Conservation (phyloP, 768 basidiomycete genomes). For the Boletus coccyginus region DNA sequence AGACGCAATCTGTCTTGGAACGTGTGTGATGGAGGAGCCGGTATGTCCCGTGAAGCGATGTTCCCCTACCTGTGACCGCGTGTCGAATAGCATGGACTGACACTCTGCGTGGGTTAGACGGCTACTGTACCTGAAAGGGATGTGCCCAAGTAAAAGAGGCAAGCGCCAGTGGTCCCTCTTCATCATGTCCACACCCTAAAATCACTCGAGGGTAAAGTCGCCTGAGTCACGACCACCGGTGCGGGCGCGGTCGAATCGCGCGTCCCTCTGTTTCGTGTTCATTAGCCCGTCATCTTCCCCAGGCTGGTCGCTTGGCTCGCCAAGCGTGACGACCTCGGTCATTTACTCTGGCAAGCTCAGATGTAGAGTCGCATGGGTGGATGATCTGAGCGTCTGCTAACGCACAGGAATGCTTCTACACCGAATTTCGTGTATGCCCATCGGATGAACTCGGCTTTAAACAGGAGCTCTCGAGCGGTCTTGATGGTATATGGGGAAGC, state of each 20-base stretch:
- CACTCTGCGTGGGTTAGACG: background rate
- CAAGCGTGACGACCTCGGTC: slow-evolving; percentile 9
- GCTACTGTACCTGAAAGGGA: slow-evolving; percentile 8
- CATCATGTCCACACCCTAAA: background rate
- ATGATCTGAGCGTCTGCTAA: background rate
- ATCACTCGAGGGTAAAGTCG: background rate
- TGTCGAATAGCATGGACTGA: background rate
- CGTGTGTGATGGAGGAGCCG: slow-evolving; percentile 1
- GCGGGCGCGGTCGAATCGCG: slow-evolving; percentile 2
- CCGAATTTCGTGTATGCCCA: background rate
- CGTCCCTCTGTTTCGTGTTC: background rate
- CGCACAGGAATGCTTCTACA: background rate
- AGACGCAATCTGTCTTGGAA: background rate
- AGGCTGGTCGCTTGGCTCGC: slow-evolving; percentile 6
- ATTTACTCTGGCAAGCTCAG: slow-evolving; percentile 4
- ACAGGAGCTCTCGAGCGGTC: background rate
- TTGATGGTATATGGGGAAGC: background rate
- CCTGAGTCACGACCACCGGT: slow-evolving; percentile 1
- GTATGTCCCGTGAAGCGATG: background rate
- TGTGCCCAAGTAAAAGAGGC: background rate
- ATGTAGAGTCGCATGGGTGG: slow-evolving; percentile 6
- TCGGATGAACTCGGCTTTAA: slow-evolving; percentile 1
- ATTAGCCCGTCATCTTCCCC: background rate
- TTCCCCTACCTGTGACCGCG: background rate
- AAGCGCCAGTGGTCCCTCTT: background rate